phyloP scores from a whole-genome alignment of 176 grass and related monocot genomes.

The Triticum timopheevii region DNA sequence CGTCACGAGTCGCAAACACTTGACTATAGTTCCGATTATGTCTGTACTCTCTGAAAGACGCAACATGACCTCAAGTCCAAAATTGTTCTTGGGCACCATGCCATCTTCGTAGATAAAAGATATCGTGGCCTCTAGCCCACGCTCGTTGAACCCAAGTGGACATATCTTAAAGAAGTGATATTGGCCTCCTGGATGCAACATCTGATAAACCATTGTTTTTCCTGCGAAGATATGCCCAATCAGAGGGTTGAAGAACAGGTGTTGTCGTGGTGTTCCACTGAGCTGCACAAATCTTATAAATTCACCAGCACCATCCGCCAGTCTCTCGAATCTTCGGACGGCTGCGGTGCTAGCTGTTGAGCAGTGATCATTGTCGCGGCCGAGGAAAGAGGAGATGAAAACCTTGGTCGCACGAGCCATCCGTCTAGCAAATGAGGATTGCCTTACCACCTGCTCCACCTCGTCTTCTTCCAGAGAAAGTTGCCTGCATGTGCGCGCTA shows the following conservation, averaged over 20 bases:
- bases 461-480: too few species aligned
- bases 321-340: conserved; percentile 6
- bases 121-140: not conserved
- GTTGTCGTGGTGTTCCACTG: not conserved
- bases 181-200: not conserved
- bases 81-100: not conserved
- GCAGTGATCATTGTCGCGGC: too few species aligned
- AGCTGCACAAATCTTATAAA: conserved; percentile 22
- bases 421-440: too few species aligned
- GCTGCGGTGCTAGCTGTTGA: too few species aligned
- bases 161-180: not conserved
- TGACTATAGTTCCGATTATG: not conserved
- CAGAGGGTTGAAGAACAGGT: conserved; percentile 14
- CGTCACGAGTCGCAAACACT: not conserved
- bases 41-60: not conserved
- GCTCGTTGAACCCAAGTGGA: not conserved
- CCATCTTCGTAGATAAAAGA: not conserved
- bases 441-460: too few species aligned
- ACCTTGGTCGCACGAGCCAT: too few species aligned
- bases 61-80: not conserved
- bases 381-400: too few species aligned
- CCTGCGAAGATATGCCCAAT: not conserved
- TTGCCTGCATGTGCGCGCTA: too few species aligned
- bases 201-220: not conserved
- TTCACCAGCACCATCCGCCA: not conserved